phyloP scores from a whole-genome alignment of 257 asterid genomes.

The Fraxinus quadrangulata region DNA sequence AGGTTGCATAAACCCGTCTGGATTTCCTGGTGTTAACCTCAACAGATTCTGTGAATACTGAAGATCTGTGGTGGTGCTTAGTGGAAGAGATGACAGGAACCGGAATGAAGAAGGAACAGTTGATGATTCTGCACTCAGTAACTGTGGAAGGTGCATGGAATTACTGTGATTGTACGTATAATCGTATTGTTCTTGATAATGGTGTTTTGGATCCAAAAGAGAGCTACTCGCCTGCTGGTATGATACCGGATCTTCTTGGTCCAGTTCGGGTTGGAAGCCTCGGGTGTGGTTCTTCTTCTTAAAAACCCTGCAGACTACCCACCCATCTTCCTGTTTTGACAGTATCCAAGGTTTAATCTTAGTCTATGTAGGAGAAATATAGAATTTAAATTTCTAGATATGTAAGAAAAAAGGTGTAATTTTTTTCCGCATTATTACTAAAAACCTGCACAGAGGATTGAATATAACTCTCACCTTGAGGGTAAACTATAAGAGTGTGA shows the following conservation, averaged over 20 bases:
- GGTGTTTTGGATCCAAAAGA: constrained; percentile 37
- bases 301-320: constrained; percentile 89
- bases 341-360: neutral
- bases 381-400: neutral
- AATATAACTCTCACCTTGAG: neutral
- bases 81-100: constrained; percentile 38
- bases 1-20: constrained; percentile 27
- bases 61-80: constrained; percentile 25
- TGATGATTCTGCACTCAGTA: constrained; percentile 51
- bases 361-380: neutral
- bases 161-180: constrained; percentile 28
- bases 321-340: constrained; percentile 67
- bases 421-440: neutral
- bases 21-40: constrained; percentile 43
- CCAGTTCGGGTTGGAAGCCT: constrained; percentile 52
- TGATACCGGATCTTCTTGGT: constrained; percentile 35
- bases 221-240: constrained; percentile 20
- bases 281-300: constrained; percentile 61
- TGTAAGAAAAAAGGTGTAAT: neutral
- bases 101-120: constrained; percentile 32
- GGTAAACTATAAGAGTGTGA: neutral
- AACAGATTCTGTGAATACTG: constrained; percentile 48
- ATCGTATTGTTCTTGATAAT: constrained; percentile 26
- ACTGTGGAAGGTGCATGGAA: constrained; percentile 61
- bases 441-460: neutral